phyloP scores from a whole-genome alignment of 2,329 filamentous ascomycete genomes.

The Didymella glomerata region DNA sequence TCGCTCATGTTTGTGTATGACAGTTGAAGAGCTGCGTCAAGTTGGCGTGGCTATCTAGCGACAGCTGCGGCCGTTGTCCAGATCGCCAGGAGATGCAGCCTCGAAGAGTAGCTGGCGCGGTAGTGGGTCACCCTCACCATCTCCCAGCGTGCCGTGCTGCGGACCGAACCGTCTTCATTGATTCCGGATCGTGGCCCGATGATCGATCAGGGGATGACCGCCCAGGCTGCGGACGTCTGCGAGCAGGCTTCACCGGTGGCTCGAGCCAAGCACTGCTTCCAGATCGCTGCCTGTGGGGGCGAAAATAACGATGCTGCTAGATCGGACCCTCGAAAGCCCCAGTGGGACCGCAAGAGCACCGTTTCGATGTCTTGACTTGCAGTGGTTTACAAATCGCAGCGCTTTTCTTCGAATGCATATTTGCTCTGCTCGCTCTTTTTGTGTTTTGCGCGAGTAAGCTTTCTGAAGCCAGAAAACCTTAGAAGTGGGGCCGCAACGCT shows the following conservation, averaged over 20 bases:
- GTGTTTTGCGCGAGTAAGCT: neutral
- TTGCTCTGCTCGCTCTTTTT: neutral
- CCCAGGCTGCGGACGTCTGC: neutral
- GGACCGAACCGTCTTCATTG: neutral
- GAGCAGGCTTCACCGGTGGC: neutral
- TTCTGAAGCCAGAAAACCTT: neutral
- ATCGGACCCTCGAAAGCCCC: neutral
- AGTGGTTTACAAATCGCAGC: neutral
- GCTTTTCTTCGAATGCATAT: too few species aligned
- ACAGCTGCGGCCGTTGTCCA: too few species aligned
- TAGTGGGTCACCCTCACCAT: neutral
- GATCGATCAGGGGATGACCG: neutral
- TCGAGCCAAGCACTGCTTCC: neutral
- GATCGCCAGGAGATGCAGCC: neutral
- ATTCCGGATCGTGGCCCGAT: neutral
- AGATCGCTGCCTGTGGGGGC: neutral
- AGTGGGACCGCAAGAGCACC: too few species aligned
- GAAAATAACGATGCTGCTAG: neutral
- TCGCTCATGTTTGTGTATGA: neutral
- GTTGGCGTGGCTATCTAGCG: neutral
- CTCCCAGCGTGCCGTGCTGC: constrained; percentile 1
- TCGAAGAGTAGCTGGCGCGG: neutral
- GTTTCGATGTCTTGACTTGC: too few species aligned
- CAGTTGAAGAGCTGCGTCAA: neutral
- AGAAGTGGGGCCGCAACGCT: neutral